These are phyloP conservation scores for Cladosporium sp. DNA, from an alignment of 2,329 filamentous ascomycete species.

Conservation along the genomic window DNA sequence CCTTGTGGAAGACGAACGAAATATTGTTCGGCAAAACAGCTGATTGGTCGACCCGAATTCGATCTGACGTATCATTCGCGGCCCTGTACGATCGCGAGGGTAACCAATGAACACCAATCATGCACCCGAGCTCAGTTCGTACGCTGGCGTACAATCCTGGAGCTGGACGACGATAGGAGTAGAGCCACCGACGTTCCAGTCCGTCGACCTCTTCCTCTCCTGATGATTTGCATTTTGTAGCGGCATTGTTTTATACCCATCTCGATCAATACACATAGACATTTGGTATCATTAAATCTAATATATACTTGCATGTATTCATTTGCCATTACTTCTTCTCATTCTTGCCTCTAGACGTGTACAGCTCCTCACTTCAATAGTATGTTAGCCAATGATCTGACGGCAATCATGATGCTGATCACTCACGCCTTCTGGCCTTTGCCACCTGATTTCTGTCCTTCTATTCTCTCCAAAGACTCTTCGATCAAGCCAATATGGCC, in stretches of 20 bases:
- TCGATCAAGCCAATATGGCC: conserved; percentile 48
- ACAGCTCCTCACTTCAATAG: conserved; percentile 16
- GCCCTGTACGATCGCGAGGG: too few species aligned
- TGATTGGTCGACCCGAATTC: not conserved
- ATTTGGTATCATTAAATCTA: too few species aligned
- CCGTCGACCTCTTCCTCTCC: not conserved
- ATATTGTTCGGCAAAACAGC: not conserved
- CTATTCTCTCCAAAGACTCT: conserved; percentile 40
- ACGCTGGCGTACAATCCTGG: not conserved
- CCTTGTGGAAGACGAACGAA: not conserved
- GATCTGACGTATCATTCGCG: too few species aligned
- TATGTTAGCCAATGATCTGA: not conserved
- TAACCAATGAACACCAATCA: not conserved
- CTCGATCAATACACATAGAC: not conserved
- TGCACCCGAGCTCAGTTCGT: not conserved
- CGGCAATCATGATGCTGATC: not conserved
- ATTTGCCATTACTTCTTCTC: conserved; percentile 14
- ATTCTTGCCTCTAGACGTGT: conserved; percentile 17
- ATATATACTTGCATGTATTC: not conserved
- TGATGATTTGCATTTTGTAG: not conserved
- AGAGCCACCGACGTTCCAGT: not conserved
- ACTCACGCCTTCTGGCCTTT: conserved; percentile 37
- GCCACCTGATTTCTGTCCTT: conserved; percentile 36
- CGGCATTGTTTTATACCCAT: not conserved
- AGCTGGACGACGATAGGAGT: not conserved